Evolutionary conservation across 257 asterid genomes (phyloP), one percentile per base, ranked within the genome.

Genomic region (Coffea canephora): DNA sequence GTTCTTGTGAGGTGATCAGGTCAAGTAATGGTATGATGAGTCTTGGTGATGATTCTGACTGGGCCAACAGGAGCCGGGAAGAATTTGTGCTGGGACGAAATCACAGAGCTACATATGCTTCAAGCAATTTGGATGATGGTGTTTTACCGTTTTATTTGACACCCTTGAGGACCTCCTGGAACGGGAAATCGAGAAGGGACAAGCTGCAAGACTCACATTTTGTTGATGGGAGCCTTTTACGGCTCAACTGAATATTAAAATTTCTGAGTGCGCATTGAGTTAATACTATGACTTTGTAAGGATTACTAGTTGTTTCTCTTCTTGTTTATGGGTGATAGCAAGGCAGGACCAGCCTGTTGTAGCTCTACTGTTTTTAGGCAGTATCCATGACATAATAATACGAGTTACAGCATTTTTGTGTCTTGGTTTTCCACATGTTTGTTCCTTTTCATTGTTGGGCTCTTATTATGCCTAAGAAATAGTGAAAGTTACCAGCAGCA

Each of bases 121-220:
- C 91, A 7, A 83, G 80, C 62, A 87, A 86, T 59, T 81, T 89
- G 41, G 92, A 88, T 19, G 83, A 82, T 64, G 91, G 90, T 68
- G 77, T 79, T 4, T 74, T 83, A 59, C 96, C 97, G 5, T 91
- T 94, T 88, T 91, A 94, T 85, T 84, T 92, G 92, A 90, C 96
- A 66, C 97, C 98, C 15, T 77, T 91, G 91, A 88, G 91, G 87
- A 89, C 89, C 80, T 78, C 87, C 82, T 88, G 89, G 85, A 84
- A 86, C 82, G 83, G 87, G 65, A 89, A 81, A 82, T 82, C 84
- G 36, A 89, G 90, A 69, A 89, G 86, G 77, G 73, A 83, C 84
- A 87, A 81, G 80, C 85, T 89, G 23, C 86, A 84, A 73, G 87
- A 76, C 62, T 84, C 91, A 41, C 85, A 84, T 73, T 79, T 87